Evolutionary conservation across 176 grass and related monocot species (phyloP).

Genomic region (Musa beccarii): DNA sequence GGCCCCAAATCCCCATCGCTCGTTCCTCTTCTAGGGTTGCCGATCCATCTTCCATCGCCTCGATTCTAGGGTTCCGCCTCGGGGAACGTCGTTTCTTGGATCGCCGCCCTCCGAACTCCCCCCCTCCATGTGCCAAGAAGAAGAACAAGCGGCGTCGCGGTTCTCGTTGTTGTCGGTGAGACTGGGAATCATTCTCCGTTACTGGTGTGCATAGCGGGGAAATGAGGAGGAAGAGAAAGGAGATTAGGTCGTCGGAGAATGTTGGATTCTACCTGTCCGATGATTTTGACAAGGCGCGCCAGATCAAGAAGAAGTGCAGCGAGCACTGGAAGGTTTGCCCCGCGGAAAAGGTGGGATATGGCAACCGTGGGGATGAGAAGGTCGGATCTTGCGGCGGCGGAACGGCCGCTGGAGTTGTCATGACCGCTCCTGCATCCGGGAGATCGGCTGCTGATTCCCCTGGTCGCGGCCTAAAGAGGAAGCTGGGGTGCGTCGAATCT

Average conservation of each 20-base stretch:
- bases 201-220: neutral
- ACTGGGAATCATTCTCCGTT: neutral
- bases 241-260: conserved; percentile 28
- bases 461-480: conserved; percentile 62
- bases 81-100: neutral
- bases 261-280: conserved; percentile 37
- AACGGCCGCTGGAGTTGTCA: conserved; percentile 45
- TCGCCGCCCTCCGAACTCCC: neutral
- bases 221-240: conserved; percentile 61
- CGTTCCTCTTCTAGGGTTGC: neutral
- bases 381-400: conserved; percentile 21
- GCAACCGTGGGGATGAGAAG: conserved; percentile 12
- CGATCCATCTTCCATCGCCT: neutral
- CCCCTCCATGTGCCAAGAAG: neutral
- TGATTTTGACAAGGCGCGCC: conserved; percentile 39
- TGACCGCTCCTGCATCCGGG: conserved; percentile 23
- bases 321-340: neutral
- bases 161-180: neutral
- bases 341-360: neutral
- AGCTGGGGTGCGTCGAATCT: conserved; percentile 77
- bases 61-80: neutral
- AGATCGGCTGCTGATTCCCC: conserved; percentile 30
- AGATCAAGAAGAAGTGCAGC: conserved; percentile 32
- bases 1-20: neutral
- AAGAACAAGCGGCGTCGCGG: neutral